Evolutionary conservation across 495 filamentous ascomycete species (phyloP).

Genomic region (Lasiosphaeria hispida): DNA sequence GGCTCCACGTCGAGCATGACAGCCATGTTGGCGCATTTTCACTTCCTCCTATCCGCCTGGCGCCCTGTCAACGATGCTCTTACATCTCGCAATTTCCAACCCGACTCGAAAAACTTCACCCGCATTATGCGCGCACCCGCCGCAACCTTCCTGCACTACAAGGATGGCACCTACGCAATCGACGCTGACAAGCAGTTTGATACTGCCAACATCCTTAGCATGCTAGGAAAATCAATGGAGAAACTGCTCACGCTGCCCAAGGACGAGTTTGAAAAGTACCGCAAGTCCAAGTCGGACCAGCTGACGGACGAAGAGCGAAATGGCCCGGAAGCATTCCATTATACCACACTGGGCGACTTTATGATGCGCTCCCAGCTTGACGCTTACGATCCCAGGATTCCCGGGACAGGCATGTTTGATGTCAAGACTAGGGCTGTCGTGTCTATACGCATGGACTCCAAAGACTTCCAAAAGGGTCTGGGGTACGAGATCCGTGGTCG

Average conservation of each 20-base stretch:
- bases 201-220: conserved; percentile 76
- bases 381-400: conserved; percentile 80
- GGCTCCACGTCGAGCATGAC: conserved; percentile 98
- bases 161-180: conserved; percentile 87
- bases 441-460: conserved; percentile 80
- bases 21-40: conserved; percentile 79
- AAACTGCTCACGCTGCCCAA: conserved; percentile 84
- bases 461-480: conserved; percentile 66
- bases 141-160: conserved; percentile 81
- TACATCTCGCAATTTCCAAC: conserved; percentile 65
- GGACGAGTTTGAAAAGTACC: conserved; percentile 80
- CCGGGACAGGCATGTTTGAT: conserved; percentile 94
- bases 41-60: conserved; percentile 86
- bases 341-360: conserved; percentile 83
- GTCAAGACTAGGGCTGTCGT: conserved; percentile 92
- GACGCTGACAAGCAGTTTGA: conserved; percentile 96
- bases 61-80: conserved; percentile 61
- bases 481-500: conserved; percentile 83
- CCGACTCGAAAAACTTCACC: conserved; percentile 64
- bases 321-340: conserved; percentile 77
- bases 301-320: conserved; percentile 63
- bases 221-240: conserved; percentile 93
- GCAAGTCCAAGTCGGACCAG: conserved; percentile 60
- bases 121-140: conserved; percentile 64
- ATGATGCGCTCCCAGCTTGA: conserved; percentile 96